These are phyloP conservation scores for Capsicum rhomboideum DNA, from an alignment of 257 asterid genomes.

Conservation along the genomic window DNA sequence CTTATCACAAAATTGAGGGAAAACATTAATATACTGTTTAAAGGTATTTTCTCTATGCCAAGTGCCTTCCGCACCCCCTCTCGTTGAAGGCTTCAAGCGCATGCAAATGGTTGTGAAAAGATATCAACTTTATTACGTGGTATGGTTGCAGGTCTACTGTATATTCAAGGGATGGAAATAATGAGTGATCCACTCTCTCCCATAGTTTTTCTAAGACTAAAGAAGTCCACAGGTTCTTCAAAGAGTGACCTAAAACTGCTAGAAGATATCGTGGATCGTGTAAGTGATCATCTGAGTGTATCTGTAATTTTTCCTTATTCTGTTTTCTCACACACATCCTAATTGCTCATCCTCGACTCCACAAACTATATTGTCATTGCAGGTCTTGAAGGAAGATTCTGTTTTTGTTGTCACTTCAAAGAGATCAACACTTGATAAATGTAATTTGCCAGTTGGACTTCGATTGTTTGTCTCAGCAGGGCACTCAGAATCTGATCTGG, in stretches of 20 bases:
- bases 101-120: neutral
- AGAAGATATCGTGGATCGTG: slow-evolving; percentile 53
- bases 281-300: slow-evolving; percentile 14
- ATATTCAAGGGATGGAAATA: slow-evolving; percentile 49
- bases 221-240: slow-evolving; percentile 53
- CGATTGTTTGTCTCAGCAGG: slow-evolving; percentile 67
- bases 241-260: slow-evolving; percentile 67
- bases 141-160: slow-evolving; percentile 46
- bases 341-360: neutral
- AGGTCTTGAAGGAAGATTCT: slow-evolving; percentile 67
- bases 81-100: neutral
- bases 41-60: slow-evolving; percentile 28
- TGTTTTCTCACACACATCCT: neutral
- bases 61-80: neutral
- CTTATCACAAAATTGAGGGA: slow-evolving; percentile 52
- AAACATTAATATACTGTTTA: slow-evolving; percentile 37
- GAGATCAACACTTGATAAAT: slow-evolving; percentile 73
- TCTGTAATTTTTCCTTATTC: neutral
- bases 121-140: neutral
- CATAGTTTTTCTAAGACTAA: slow-evolving; percentile 49
- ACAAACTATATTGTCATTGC: slow-evolving; percentile 11
- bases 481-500: slow-evolving; percentile 65
- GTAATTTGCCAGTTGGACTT: slow-evolving; percentile 74
- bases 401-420: slow-evolving; percentile 61
- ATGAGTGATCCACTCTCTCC: slow-evolving; percentile 69